Base-by-base conservation (phyloP, 108 stramenopile species). In the Nitzschia sp. region DNA sequence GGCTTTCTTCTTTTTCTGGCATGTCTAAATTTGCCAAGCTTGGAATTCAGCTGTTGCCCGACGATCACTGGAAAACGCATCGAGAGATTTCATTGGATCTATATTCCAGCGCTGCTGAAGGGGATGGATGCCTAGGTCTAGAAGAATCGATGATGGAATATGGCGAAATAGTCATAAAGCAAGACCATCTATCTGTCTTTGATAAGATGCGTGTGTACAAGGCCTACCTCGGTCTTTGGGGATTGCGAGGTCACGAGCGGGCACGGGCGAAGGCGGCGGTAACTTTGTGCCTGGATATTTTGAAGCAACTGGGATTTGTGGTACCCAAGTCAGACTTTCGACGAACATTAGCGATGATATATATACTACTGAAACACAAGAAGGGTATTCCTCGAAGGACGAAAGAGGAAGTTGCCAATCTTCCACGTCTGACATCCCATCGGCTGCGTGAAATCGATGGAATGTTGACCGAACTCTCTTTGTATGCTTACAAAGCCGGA, bases 201-300 rank as follows among this genome's bases (percentile, higher is more conserved):
- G 64, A 65, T 8, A 65, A 65, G 29, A 15, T 65, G 28, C 64
- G 28, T 13, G 11, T 31, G 3, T 65, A 65, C 25, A 9, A 11
- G 15, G 48, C 25, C 5, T 17, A 62, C 13, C 18, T 45, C 3
- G 4, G 3, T 42, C 8, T 21, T 24, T n/a, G 3, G 21, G 61
- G 18, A 3, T 24, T 19, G 6, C 9, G 13, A 6, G 9, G 13
- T 6, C 38, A 42, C 6, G 38, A 13, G 38, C 38, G 38, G 38
- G 19, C 8, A 8, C 38, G 38, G 15, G 38, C 38, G 13, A 42
- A 42, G 13, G 38, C 6, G 13, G 38, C 38, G 9, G 38, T 42
- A 13, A 13, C 6, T 9, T 42, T 42, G 38, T 42, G 38, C 38
- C 38, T 42, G 6, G 38, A 42, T 42, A 13, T 42, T 6, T 13